Evolutionary conservation across 2,329 filamentous ascomycete species (phyloP).

Genomic region (Coccinonectria pachysandricola): DNA sequence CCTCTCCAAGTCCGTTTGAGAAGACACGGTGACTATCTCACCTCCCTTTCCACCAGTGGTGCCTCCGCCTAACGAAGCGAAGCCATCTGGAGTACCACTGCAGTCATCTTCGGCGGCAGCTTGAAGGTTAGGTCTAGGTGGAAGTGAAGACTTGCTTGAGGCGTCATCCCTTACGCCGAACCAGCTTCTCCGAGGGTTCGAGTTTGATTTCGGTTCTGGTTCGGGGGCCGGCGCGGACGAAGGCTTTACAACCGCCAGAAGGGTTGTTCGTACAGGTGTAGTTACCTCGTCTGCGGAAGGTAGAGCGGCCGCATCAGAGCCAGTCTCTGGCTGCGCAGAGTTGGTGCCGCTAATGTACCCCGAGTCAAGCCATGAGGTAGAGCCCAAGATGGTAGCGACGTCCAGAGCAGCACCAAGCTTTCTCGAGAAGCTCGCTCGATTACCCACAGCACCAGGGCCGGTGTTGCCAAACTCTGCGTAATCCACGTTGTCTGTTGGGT

Average conservation of each 20-base stretch:
- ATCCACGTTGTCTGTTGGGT: conserved; percentile 39
- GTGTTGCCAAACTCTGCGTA: conserved; percentile 50
- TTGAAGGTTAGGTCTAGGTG: neutral
- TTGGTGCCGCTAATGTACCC: conserved; percentile 3
- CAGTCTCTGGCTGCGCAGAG: conserved; percentile 1
- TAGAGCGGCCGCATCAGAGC: neutral
- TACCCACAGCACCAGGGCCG: conserved; percentile 43
- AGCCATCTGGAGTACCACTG: conserved; percentile 10
- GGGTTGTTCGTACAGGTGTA: neutral
- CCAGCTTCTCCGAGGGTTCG: neutral
- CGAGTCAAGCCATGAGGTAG: conserved; percentile 8
- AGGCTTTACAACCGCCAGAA: neutral
- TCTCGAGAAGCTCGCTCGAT: conserved; percentile 34
- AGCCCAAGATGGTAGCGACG: conserved; percentile 5
- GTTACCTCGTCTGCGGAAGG: conserved; percentile 1
- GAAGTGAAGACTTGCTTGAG: neutral
- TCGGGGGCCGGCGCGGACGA: too few species aligned
- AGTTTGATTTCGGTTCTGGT: neutral
- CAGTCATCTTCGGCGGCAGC: conserved; percentile 5
- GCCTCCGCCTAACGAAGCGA: conserved; percentile 16
- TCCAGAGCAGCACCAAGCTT: conserved; percentile 15
- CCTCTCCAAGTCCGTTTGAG: conserved; percentile 13
- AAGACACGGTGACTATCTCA: conserved; percentile 10
- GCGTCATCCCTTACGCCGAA: neutral
- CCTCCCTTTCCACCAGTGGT: conserved; percentile 15